Evolutionary conservation across 495 filamentous ascomycete species (phyloP).

Genomic region (Pseudevernia furfuracea): DNA sequence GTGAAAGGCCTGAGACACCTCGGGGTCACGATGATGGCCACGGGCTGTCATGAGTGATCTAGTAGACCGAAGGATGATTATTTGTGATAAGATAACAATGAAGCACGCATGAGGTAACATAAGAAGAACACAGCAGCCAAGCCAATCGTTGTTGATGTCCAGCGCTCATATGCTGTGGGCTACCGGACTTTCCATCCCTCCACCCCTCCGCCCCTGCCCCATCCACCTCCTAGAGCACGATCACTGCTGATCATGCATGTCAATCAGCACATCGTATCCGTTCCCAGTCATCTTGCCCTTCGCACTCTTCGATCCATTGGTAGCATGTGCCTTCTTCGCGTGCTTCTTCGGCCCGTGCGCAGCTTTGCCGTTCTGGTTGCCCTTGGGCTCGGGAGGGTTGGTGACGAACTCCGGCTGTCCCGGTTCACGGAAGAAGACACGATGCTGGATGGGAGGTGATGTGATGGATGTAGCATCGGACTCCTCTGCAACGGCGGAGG

Average conservation of each 20-base stretch:
- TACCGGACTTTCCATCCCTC: background rate
- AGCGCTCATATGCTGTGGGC: background rate
- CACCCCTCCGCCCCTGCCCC: background rate
- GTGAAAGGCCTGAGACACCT: background rate
- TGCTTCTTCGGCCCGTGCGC: background rate
- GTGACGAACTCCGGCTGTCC: slow-evolving; percentile 20
- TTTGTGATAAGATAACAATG: background rate
- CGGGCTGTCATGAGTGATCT: background rate
- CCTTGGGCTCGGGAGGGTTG: slow-evolving; percentile 6
- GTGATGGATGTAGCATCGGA: slow-evolving; percentile 2
- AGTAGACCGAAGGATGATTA: background rate
- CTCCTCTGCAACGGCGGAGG: background rate
- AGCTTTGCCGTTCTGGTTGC: background rate
- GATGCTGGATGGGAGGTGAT: slow-evolving; percentile 11
- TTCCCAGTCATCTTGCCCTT: background rate
- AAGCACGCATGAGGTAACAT: background rate
- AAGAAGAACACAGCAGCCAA: background rate
- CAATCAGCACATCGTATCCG: background rate
- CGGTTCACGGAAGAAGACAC: slow-evolving; percentile 15
- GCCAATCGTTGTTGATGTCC: background rate
- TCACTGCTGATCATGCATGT: background rate
- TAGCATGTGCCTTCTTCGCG: background rate
- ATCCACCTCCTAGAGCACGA: background rate
- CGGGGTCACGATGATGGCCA: background rate
- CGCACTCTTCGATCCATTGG: background rate